Evolutionary conservation across 1,284 basidiomycete species (phyloP), one percentile per base, ranked within the genome.

Genomic region (Microbotryum scabiosae): DNA sequence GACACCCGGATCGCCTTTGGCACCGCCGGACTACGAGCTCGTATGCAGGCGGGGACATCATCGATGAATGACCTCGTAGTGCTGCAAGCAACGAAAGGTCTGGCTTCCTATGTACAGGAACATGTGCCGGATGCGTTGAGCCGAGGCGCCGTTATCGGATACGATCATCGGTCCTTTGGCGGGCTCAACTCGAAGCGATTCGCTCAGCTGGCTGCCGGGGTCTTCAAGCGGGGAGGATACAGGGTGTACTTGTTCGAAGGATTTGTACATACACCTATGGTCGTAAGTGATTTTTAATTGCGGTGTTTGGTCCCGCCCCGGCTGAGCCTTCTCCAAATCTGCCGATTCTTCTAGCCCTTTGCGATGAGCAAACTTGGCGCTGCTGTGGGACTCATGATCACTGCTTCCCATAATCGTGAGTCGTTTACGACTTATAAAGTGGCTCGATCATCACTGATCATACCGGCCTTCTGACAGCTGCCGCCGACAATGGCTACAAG

Each of bases 401-500:
- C 89, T 65, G 66, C 66, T 12, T 61, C 58, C 16, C 69, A 67
- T 58, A 70, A 67, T 57, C 60, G 10, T 48, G 48, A 20, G 43
- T 48, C 62, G 43, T 55, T 51, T 16, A 30, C 30, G 30, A 30
- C 7, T 30, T 7, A 30, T 30, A 8, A 30, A 9, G 30, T 9
- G 28, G 21, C 9, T 20, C n/a, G 30, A 9, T n/a, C 18, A 86
- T 18, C 57, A 21, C 23, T 21, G 20, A 43, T 47, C 25, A 2
- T 26, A 14, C 50, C 26, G 50, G 9, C 44, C 36, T 52, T n/a
- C 21, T 43, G 16, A 20, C 50, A 28, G 36, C 18, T 23, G 54
- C 53, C 87, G 86, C 75, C 86, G 89, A 91, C 70, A 91, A 91
- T 72, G 88, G 89, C 4, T 90, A 87, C 76, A 90, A 91, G 76